Percentiles rank a stretch among this genome's conserved stretches.
phyloP scores from a whole-genome alignment of 495 filamentous ascomycete genomes.

The Penicillium fimorum region DNA sequence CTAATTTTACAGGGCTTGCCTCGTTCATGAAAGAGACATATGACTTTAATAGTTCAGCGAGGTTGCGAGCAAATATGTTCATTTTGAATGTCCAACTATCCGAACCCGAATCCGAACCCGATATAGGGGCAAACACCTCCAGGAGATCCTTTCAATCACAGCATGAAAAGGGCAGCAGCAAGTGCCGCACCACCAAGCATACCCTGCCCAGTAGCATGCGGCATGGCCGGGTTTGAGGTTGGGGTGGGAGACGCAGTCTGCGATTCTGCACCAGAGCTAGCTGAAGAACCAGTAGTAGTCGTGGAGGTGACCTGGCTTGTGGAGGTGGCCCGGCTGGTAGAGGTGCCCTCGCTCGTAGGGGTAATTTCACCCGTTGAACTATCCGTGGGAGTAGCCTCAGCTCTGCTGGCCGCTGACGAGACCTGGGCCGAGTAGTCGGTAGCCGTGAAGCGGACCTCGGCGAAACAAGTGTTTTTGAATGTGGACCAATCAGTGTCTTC shows the following conservation, averaged over 20 bases:
- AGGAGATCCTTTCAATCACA: neutral
- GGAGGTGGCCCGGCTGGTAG: too few relatives aligned
- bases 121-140: neutral
- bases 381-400: constrained; percentile 11
- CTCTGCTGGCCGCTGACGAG: constrained; percentile 15
- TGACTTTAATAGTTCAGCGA: too few relatives aligned
- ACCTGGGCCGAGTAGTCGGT: constrained; percentile 22
- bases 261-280: constrained; percentile 1
- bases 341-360: too few relatives aligned
- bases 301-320: neutral
- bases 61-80: too few relatives aligned
- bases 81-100: too few relatives aligned
- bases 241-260: neutral
- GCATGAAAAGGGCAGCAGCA: neutral
- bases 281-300: neutral
- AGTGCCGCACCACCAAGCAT: neutral
- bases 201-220: neutral
- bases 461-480: constrained; percentile 3
- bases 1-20: too few relatives aligned
- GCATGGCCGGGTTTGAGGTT: neutral
- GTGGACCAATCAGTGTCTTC: constrained; percentile 10
- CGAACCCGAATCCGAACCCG: neutral
- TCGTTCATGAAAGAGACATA: too few relatives aligned
- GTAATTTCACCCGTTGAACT: neutral
- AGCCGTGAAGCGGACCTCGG: constrained; percentile 18